Evolutionary conservation across 768 basidiomycete species (phyloP), one percentile per base, ranked within the genome.

Genomic region (Podaxis sp.): DNA sequence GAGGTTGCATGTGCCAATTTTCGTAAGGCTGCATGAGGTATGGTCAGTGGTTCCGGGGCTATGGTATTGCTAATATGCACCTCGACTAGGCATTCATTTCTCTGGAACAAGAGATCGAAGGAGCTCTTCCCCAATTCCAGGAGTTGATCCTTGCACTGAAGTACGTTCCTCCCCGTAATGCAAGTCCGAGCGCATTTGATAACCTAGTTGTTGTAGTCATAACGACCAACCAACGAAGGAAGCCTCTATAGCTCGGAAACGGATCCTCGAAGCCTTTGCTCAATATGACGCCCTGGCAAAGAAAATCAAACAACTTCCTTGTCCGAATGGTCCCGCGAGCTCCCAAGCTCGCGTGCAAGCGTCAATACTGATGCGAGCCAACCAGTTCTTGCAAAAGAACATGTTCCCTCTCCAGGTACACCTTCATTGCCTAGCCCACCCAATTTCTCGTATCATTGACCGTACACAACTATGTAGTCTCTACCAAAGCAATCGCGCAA

Each of bases 271-370:
- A 49, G 85, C 88, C 0, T 94, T 98, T 71, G 83, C 89, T 4
- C 89, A 93, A 55, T 98, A 98, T 71, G 97, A 99, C 69, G 85
- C 85, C 46, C 75, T 98, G 13, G 83, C 94, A 1, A 97, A 96
- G 71, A 87, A 89, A 36, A 93, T 99, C 68, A 85, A 87, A 58
- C 79, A 77, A 62, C 76, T 96, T 15, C 90, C 91, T 0, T 86
- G 83, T 63, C 77, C 83, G 0, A 80, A 77, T 47, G 85, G 84
- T 4, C 75, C 82, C 0, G 86, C 85, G 2, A 85, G 86, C 64
- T 91, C 91, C 17, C 93, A 95, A 67, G 90, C 93, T 62, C 85
- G 89, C 40, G 83, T 99, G 6, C 94, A 97, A 73, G 77, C 81
- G 19, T 94, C 95, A 0, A 87, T 99, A 19, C 79, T 86, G 61